phyloP scores from a whole-genome alignment of 441 rosid genomes.

The Iberis amara region DNA sequence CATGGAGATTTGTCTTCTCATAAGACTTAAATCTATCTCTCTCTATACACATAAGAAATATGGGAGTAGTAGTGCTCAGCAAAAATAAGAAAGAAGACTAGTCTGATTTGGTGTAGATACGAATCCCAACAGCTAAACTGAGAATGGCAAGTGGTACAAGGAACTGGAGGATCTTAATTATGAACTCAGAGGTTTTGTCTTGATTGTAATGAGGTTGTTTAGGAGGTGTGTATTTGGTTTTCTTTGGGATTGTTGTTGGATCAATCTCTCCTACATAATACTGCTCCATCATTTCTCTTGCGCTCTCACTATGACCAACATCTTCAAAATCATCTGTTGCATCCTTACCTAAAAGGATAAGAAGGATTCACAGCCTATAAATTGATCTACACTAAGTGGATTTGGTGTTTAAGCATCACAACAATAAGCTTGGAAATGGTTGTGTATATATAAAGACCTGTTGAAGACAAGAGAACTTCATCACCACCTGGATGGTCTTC shows the following conservation, averaged over 20 bases:
- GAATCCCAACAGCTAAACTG: constrained; percentile 50
- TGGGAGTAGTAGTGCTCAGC: too few species aligned
- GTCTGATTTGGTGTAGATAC: constrained; percentile 44
- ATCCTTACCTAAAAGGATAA: constrained; percentile 42
- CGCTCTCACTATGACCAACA: constrained; percentile 52
- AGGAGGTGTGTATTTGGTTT: constrained; percentile 40
- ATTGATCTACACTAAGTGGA: background rate
- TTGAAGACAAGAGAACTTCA: constrained; percentile 53
- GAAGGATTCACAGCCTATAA: background rate
- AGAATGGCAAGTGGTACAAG: constrained; percentile 58
- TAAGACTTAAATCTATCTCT: too few species aligned
- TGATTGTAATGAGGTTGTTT: constrained; percentile 60
- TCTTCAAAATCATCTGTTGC: constrained; percentile 67
- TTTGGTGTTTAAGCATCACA: background rate
- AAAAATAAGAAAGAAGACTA: constrained; percentile 15
- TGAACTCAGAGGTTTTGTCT: constrained; percentile 57
- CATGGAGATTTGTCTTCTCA: too few species aligned
- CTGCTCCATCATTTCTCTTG: constrained; percentile 51
- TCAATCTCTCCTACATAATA: constrained; percentile 50
- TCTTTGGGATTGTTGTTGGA: constrained; percentile 39
- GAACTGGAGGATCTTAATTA: constrained; percentile 57
- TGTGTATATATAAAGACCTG: constrained; percentile 32
- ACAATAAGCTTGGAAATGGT: background rate
- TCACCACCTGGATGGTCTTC: constrained; percentile 68
- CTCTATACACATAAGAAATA: too few species aligned